Base-by-base conservation (phyloP, 2,329 filamentous ascomycete genomes). In the Cryoendolithus antarcticus region DNA sequence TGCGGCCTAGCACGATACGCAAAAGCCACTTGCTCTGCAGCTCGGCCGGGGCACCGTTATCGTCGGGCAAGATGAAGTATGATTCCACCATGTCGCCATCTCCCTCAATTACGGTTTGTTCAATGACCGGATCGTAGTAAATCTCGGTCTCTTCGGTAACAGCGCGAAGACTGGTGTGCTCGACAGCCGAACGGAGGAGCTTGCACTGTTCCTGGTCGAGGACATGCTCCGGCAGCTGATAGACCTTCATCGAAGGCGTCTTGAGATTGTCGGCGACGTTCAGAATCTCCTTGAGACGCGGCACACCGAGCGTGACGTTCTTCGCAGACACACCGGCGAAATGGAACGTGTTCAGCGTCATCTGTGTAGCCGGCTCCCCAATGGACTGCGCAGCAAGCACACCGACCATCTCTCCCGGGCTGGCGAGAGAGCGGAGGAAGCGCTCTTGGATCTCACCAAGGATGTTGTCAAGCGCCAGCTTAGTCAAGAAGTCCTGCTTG, bases 331-430 rank as follows among this genome's bases (percentile, higher is more conserved):
- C 86, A 94, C 91, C 91, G 62, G 91, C 88, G 62, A 98, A 98
- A 72, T 98, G 91, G 82, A 98, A 98, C 15, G 91, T 98, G 68
- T 98, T 98, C 44, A 98, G 69, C 1, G 91, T 98, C 91, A 98
- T 98, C 70, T 98, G 91, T 1, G 91, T 98, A 13, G 91, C 93
- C 31, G 91, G 91, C 63, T 98, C 91, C 67, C 91, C 91, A 59
- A 98, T 98, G 27, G 91, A 98, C 66, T 98, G 91, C 5, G 93
- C 91, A 47, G 91, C 91, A 55, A 98, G 69, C 13, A 98, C 91
- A 66, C 91, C 91, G 41, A 98, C 91, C 91, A 98, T 98, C 61
- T 98, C 93, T 58, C 93, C 91, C 35, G 91, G 89, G 52, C 79
- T 85, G 44, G 94, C 88, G 51, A 83, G 77, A 34, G 89, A 77